Conservation (phyloP, 2,329 filamentous ascomycete species). For the Neofusicoccum laricinum region DNA sequence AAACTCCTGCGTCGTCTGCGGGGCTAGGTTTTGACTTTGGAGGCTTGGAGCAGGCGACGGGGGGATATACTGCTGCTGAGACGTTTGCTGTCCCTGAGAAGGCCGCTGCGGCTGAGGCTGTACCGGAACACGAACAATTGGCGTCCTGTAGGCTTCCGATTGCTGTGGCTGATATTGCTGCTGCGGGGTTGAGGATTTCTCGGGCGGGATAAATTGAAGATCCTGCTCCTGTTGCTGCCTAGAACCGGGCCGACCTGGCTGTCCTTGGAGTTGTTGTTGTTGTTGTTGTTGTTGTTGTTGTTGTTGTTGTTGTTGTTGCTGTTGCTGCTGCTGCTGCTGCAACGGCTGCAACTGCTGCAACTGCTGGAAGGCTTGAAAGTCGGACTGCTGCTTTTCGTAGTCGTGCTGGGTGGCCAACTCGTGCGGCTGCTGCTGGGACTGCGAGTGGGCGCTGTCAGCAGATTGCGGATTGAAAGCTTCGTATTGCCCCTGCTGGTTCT, state of each 20-base stretch:
- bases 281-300: slow-evolving; percentile 31
- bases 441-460: slow-evolving; percentile 30
- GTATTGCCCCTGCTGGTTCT: slow-evolving; percentile 1
- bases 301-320: slow-evolving; percentile 20
- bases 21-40: slow-evolving; percentile 31
- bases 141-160: slow-evolving; percentile 31
- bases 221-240: slow-evolving; percentile 26
- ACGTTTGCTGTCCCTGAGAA: slow-evolving; percentile 31
- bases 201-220: slow-evolving; percentile 7
- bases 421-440: slow-evolving; percentile 30
- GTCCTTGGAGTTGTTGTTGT: slow-evolving; percentile 18
- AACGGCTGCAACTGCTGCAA: slow-evolving; percentile 33
- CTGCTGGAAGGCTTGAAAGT: slow-evolving; percentile 26
- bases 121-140: slow-evolving; percentile 20
- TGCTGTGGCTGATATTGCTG: slow-evolving; percentile 11
- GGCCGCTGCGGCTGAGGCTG: slow-evolving; percentile 25
- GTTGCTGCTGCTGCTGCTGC: slow-evolving; percentile 22
- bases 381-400: background rate
- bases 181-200: background rate
- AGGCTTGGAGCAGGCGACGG: slow-evolving; percentile 29
- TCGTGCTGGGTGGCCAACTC: background rate
- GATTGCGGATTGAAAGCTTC: slow-evolving; percentile 33
- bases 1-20: slow-evolving; percentile 12
- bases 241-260: slow-evolving; percentile 27
- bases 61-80: slow-evolving; percentile 33